These are phyloP conservation scores for Lomentospora prolificans DNA, from an alignment of 2,329 filamentous ascomycete genomes.

Conservation along the genomic window DNA sequence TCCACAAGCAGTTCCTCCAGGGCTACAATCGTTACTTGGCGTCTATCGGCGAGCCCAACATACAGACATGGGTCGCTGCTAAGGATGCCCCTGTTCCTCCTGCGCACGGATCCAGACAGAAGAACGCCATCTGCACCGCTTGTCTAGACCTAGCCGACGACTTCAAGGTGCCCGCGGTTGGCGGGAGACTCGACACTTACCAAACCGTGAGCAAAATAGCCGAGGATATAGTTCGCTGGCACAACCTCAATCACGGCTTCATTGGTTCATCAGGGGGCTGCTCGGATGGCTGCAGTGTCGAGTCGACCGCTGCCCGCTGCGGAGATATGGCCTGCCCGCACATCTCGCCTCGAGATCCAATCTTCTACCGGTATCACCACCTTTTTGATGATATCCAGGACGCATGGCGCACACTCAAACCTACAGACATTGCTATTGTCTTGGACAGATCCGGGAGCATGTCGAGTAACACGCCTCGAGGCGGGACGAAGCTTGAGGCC, in stretches of 20 bases:
- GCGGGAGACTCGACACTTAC: not conserved
- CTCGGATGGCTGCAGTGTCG: not conserved
- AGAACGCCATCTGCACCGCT: not conserved
- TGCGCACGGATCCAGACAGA: not conserved
- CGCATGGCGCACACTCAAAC: not conserved
- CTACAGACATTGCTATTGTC: not conserved
- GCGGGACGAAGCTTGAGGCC: not conserved
- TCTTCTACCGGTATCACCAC: not conserved
- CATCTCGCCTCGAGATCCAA: not conserved
- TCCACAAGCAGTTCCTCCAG: not conserved
- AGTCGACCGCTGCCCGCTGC: not conserved
- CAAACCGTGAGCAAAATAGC: not conserved
- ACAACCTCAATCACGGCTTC: not conserved
- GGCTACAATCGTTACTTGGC: not conserved
- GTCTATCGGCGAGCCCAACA: not conserved
- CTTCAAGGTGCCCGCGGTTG: not conserved
- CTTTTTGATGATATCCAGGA: not conserved
- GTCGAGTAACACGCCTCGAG: not conserved
- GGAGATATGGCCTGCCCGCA: not conserved
- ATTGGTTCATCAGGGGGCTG: not conserved
- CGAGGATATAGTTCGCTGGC: not conserved
- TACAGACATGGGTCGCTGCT: not conserved
- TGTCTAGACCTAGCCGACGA: not conserved
- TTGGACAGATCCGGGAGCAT: not conserved
- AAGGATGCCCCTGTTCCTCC: not conserved